Percentiles rank a stretch among this genome's conserved stretches.
These are phyloP conservation scores for Hericium rajendrae DNA, from an alignment of 768 basidiomycete species.

Conservation along the genomic window DNA sequence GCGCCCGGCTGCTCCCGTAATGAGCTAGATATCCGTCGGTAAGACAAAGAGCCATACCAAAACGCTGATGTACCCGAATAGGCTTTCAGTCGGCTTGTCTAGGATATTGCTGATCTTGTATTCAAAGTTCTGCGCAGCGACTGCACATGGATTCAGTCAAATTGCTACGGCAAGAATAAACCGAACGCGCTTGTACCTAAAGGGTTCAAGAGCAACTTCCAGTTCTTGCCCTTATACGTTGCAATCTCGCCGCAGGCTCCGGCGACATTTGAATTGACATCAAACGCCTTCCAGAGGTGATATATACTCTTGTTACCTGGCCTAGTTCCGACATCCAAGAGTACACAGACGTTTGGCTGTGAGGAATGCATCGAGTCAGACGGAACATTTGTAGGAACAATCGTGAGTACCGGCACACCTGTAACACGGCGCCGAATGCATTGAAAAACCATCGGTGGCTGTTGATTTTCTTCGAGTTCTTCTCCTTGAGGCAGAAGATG, in stretches of 20 bases:
- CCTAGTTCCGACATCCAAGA: constrained; percentile 90
- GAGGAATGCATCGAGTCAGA: not conserved
- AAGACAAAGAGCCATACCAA: constrained; percentile 36
- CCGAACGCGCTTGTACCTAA: constrained; percentile 37
- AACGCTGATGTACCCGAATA: constrained; percentile 96
- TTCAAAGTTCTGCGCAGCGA: constrained; percentile 94
- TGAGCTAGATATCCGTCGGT: not conserved
- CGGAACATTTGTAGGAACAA: not conserved
- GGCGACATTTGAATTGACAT: constrained; percentile 83
- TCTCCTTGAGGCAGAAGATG: constrained; percentile 85
- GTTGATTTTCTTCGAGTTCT: constrained; percentile 96
- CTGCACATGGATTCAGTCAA: constrained; percentile 24
- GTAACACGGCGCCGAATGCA: constrained; percentile 75
- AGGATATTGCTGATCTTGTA: constrained; percentile 89
- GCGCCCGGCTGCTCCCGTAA: constrained; percentile 61
- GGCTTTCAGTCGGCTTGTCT: constrained; percentile 80
- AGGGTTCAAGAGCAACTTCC: constrained; percentile 75
- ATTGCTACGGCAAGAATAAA: not conserved
- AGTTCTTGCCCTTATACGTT: constrained; percentile 83
- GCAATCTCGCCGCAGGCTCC: constrained; percentile 98
- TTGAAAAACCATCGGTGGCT: constrained; percentile 98
- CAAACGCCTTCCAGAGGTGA: constrained; percentile 92
- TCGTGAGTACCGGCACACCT: constrained; percentile 33
- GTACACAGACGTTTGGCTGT: constrained; percentile 84
- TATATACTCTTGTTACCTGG: constrained; percentile 87